Base-by-base conservation (phyloP, 768 basidiomycete genomes). In the Lactarius hengduanensis region DNA sequence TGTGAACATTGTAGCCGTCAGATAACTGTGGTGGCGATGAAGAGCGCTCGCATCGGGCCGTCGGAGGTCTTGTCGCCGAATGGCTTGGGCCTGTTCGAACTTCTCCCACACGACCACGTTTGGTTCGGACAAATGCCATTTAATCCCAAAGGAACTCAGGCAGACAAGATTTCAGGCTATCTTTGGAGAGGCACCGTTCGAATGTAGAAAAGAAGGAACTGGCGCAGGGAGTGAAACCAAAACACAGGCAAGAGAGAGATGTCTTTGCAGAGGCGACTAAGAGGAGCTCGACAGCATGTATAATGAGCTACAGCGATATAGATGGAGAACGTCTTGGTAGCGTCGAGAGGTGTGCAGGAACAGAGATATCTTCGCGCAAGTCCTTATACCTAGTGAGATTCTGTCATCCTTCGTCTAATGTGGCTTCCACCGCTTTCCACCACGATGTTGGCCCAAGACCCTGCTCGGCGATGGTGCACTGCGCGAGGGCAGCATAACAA, bases 381-480 rank as follows among this genome's bases (percentile, higher is more conserved):
- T 68, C 56, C 57, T 64, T 58, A 63, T 66, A 45, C 28, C 63
- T 71, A 41, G 47, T 38, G 11, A 38, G 36, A 13, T 16, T 6
- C 22, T 2, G 34, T 71, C 63, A 80, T 22, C 76, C 80, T 71
- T 80, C 74, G 6, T 80, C 80, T 74, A 78, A 78, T 3, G 74
- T 74, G 45, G 80, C 79, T 38, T 76, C 77, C 41, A 78, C 80
- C 16, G 80, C 80, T 72, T 81, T 85, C 91, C 91, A 92, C 91
- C 91, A 93, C 0, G 84, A 73, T 2, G 86, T 76, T 16, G 89
- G 90, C 0, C 92, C 92, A 5, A 94, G 78, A 6, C 92, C 92
- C 72, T 92, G 90, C 74, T 92, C 92, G 86, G 84, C 47, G 67
- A 93, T 91, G 2, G 92, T 92, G 69, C 88, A 90, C 91, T 93